Evolutionary conservation across 1,284 basidiomycete species (phyloP).

Genomic region (Apiotrichum domesticum): DNA sequence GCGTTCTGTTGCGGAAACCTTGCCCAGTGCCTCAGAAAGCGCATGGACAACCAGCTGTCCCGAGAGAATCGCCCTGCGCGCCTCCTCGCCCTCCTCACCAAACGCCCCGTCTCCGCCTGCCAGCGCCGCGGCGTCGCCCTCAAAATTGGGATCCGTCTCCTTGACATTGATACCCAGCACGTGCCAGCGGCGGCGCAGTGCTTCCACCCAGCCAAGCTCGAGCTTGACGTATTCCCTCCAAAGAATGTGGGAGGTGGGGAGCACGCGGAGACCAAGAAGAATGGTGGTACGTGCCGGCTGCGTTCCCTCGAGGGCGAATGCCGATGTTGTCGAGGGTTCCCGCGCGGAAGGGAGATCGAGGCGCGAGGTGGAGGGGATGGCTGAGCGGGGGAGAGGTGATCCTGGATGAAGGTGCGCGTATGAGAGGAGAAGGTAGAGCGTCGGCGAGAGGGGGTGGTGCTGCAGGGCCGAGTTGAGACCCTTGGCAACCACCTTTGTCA

Average conservation of each 20-base stretch:
- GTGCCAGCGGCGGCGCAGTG: constrained; percentile 71
- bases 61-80: constrained; percentile 42
- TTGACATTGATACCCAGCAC: constrained; percentile 49
- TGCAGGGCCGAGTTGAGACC: constrained; percentile 66
- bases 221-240: constrained; percentile 87
- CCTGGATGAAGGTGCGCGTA: constrained; percentile 70
- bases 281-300: constrained; percentile 70
- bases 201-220: constrained; percentile 84
- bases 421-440: constrained; percentile 79
- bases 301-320: constrained; percentile 44
- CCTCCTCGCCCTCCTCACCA: constrained; percentile 43
- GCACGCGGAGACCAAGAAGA: constrained; percentile 76
- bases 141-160: constrained; percentile 2
- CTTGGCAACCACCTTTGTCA: constrained; percentile 70
- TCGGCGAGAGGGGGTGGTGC: constrained; percentile 70
- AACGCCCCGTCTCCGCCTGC: constrained; percentile 43
- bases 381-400: constrained; percentile 57
- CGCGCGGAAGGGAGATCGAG: constrained; percentile 25
- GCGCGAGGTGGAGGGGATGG: constrained; percentile 32
- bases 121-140: constrained; percentile 22
- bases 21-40: constrained; percentile 32
- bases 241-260: constrained; percentile 62
- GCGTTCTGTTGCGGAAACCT: constrained; percentile 16
- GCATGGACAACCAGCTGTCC: constrained; percentile 45
- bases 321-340: constrained; percentile 8